Base-by-base conservation (phyloP, 1,139 yeast genomes). In the Debaryomyces nepalensis region DNA sequence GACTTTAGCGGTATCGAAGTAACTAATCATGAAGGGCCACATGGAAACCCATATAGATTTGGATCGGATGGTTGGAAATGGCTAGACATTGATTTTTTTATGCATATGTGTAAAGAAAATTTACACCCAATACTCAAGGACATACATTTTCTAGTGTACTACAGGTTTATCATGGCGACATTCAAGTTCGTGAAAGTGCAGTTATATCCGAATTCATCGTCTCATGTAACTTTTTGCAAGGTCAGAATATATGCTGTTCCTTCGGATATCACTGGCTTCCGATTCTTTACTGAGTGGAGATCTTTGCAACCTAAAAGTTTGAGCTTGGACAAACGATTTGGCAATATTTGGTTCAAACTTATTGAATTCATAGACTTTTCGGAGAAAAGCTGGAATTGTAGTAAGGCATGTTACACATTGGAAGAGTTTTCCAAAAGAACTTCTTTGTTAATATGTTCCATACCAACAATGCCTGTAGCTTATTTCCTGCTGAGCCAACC, bases 241-340 rank as follows among this genome's bases (percentile, higher is more conserved):
- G 60, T 80, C 2, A 63, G 88, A 45, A 50, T 82, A 0, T 82
- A 80, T 49, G 58, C 66, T 2, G 52, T 82, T 1, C 82, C 84
- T 0, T 46, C 52, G 3, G 86, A 82, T 57, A 54, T 70, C 1
- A 55, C 57, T 0, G 76, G 77, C 0, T 56, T 65, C 6, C 49
- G 68, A 16, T 54, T 48, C 36, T 45, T 78, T 2, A 52, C 51
- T 1, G 61, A 57, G 19, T 69, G 70, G 66, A 61, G 79, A 43
- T 40, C 35, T 2, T 31, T 44, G 4, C 39, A 52, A 27, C 60
- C 59, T 4, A 51, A 50, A 33, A 45, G 45, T 15, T 26, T 44
- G 5, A 41, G 48, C 16, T 47, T 65, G 16, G 68, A 66, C 2
- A 68, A 57, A 34, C 55, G 47, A 4, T 67, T 66, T 45, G 59